phyloP scores from a whole-genome alignment of 2,329 filamentous ascomycete genomes.

The Chaetomium strumarium region DNA sequence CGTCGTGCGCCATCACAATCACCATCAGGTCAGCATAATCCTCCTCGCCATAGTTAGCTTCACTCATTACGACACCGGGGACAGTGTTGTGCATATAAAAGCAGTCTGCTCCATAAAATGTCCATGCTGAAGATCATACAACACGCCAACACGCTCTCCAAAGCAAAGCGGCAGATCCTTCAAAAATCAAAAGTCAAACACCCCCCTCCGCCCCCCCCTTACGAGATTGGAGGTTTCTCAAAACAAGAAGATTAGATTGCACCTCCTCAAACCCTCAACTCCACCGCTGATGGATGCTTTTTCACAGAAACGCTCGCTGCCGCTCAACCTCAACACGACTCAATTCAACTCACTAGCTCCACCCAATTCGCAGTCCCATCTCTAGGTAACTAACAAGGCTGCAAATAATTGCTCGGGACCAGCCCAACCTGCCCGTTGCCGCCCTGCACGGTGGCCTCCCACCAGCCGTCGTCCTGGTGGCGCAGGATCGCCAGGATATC shows the following conservation, averaged over 20 bases:
- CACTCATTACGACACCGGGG: no score
- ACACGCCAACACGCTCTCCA: constrained; percentile 1
- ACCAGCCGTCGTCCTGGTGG: constrained; percentile 97
- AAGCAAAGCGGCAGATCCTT: background rate
- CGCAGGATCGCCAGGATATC: constrained; percentile 84
- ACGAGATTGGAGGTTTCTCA: constrained; percentile 9
- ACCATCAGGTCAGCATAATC: no score
- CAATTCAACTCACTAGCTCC: background rate
- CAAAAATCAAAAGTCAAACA: background rate
- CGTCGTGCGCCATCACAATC: no score
- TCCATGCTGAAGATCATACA: background rate
- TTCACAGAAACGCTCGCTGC: background rate
- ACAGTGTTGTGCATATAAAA: background rate
- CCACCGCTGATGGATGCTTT: background rate
- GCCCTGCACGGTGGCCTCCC: constrained; percentile 90
- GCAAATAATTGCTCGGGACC: constrained; percentile 64
- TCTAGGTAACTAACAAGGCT: constrained; percentile 39
- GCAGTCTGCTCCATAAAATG: background rate
- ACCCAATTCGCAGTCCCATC: background rate
- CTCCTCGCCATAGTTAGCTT: no score
- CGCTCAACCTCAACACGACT: background rate
- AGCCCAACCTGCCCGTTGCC: constrained; percentile 54
- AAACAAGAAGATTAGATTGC: constrained; percentile 9
- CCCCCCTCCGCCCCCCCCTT: no score
- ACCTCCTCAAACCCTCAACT: background rate